phyloP scores from a whole-genome alignment of 2,329 filamentous ascomycete genomes.

The Colletotrichum trifolii region DNA sequence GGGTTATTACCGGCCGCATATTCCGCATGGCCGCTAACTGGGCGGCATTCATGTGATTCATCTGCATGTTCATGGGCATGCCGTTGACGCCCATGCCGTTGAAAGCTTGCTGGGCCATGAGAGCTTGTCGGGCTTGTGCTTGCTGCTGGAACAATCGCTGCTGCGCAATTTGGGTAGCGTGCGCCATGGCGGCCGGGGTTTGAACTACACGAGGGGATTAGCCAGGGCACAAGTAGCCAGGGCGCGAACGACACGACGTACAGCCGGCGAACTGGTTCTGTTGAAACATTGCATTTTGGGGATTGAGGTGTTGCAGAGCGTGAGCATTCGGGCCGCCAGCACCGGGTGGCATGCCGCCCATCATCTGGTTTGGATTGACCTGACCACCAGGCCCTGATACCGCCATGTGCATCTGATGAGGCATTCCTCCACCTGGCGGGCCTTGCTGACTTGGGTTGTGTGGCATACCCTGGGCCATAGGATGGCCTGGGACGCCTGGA shows the following conservation, averaged over 20 bases:
- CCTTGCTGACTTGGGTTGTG: constrained; percentile 78
- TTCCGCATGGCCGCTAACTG: constrained; percentile 64
- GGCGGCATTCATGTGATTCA: constrained; percentile 59
- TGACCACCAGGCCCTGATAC: constrained; percentile 78
- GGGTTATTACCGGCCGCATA: constrained; percentile 54
- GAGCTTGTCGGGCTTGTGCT: constrained; percentile 60
- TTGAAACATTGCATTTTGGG: constrained; percentile 69
- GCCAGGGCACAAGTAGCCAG: neutral
- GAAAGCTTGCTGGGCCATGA: constrained; percentile 64
- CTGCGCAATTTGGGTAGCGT: constrained; percentile 60
- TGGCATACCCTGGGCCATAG: constrained; percentile 70
- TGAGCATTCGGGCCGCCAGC: constrained; percentile 72
- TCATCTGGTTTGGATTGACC: constrained; percentile 78
- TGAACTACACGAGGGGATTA: constrained; percentile 42
- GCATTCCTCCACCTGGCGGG: constrained; percentile 71
- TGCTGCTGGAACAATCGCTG: constrained; percentile 69
- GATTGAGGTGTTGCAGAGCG: constrained; percentile 77
- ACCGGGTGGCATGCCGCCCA: constrained; percentile 80
- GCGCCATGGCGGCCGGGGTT: constrained; percentile 51
- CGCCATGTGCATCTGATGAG: constrained; percentile 78
- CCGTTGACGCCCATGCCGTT: constrained; percentile 58
- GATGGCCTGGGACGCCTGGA: constrained; percentile 75
- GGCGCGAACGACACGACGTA: constrained; percentile 20
- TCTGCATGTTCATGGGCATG: constrained; percentile 65
- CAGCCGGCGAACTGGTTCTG: constrained; percentile 56